Conservation (phyloP, 345 rosid species). For the Raphanus raphanistrum region DNA sequence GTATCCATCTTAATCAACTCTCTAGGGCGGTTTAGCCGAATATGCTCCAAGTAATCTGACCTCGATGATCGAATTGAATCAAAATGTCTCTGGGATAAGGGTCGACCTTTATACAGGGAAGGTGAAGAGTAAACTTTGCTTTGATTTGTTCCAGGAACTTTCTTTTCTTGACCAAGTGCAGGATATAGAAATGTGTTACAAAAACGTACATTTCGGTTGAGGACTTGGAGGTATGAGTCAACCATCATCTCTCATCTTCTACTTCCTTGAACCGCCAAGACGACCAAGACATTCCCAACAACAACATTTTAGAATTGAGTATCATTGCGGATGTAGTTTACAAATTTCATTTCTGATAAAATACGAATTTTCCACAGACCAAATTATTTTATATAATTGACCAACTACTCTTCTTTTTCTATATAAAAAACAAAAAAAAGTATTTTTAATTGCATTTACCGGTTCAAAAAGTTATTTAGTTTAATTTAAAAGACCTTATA, state of each 20-base stretch:
- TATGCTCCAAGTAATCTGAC: background rate
- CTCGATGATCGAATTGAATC: background rate
- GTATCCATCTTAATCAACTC: background rate
- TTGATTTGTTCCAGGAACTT: background rate
- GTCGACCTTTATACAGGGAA: background rate
- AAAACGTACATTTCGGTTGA: background rate
- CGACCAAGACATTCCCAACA: background rate
- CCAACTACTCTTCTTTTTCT: background rate
- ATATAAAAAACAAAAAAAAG: too few relatives aligned
- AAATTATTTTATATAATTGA: background rate
- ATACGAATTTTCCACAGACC: background rate
- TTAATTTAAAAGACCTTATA: too few relatives aligned
- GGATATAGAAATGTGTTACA: background rate
- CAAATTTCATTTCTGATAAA: background rate
- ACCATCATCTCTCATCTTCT: background rate
- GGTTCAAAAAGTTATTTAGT: background rate
- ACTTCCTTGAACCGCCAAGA: background rate
- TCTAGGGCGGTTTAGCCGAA: background rate
- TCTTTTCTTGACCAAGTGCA: background rate
- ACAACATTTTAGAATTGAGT: background rate
- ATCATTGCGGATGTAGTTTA: background rate
- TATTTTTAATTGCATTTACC: background rate
- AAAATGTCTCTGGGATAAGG: background rate
- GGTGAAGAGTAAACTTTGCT: background rate
- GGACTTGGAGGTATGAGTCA: background rate